Evolutionary conservation across 2,329 filamentous ascomycete genomes (phyloP).

Genomic region (Neopestalotiopsis rosae): DNA sequence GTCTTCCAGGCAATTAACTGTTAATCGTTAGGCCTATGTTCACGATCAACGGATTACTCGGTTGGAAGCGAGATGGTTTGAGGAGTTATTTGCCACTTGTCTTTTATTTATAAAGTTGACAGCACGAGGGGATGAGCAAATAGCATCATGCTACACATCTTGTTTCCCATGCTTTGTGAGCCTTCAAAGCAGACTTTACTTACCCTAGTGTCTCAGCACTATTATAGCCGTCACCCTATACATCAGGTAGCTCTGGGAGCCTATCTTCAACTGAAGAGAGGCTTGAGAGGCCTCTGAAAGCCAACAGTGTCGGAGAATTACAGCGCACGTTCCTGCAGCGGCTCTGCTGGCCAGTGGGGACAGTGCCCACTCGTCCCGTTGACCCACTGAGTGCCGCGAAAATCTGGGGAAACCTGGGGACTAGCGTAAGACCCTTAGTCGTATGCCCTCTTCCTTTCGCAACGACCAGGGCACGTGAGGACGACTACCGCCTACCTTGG

Average conservation of each 20-base stretch:
- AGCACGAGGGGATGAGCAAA: not conserved
- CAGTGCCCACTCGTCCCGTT: constrained; percentile 16
- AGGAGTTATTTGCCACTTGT: not conserved
- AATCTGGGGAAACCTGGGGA: constrained; percentile 19
- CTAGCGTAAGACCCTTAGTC: constrained; percentile 15
- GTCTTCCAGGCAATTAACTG: not conserved
- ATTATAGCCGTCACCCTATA: too few species aligned
- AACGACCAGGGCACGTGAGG: constrained; percentile 16
- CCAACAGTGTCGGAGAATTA: constrained; percentile 8
- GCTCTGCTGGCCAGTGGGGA: constrained; percentile 15
- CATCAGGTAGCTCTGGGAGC: too few species aligned
- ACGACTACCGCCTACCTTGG: not conserved
- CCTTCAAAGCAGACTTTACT: too few species aligned
- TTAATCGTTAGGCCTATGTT: not conserved
- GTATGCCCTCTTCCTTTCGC: not conserved
- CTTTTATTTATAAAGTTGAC: not conserved
- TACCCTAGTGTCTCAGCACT: too few species aligned
- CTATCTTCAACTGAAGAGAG: not conserved
- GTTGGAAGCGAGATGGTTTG: not conserved
- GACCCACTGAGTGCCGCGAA: constrained; percentile 15
- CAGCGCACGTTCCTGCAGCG: constrained; percentile 8
- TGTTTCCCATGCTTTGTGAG: too few species aligned
- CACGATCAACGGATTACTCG: not conserved
- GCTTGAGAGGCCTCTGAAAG: not conserved
- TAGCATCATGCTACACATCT: not conserved